Base-by-base conservation (phyloP, 163 green algal species). In the Smithsoniella earleae region DNA sequence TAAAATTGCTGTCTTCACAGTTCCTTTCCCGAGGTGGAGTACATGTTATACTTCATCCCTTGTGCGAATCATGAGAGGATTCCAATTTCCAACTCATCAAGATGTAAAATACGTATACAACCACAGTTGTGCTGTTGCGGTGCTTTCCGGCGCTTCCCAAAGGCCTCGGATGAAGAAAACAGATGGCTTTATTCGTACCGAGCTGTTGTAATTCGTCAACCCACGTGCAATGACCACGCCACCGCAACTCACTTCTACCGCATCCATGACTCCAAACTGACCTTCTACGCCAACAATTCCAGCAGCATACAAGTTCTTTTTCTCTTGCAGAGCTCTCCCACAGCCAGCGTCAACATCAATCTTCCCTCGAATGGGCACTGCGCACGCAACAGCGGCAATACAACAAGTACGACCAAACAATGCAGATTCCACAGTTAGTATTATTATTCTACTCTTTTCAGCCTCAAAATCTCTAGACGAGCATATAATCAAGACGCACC, bases 341-440 rank as follows among this genome's bases (percentile, higher is more conserved):
- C 74, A 69, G 20, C 74, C 52, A 66, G 37, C 62, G 30, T 78
- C 74, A 20, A 75, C 30, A 22, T 43, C 22, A 22, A 84, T 62
- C 25, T 38, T 31, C 6, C 82, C 82, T 1, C 77, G 72, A 62
- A 85, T 62, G 28, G 82, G 82, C 63, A 87, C 75, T 74, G 36
- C 43, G 46, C 43, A 25, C 3, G 28, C 25, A 0, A 6, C 58
- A 76, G n/a, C n/a, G n/a, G n/a, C 20, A 2, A 72, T 3, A 75
- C 46, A 69, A 73, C 44, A 16, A 27, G 18, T 54, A 76, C 34
- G 73, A 10, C 33, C 40, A 34, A 36, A 22, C 18, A 13, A 30
- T 30, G 27, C 10, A 28, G 20, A 2, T 13, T 46, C 8, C 27
- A 43, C 27, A 30, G 10, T 49, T 49, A 13, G 40, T 49, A 13